Percentiles rank a stretch among this genome's conserved stretches.
Evolutionary conservation across 331 rosid genomes (phyloP).

Genomic region (Cydonia oblonga): DNA sequence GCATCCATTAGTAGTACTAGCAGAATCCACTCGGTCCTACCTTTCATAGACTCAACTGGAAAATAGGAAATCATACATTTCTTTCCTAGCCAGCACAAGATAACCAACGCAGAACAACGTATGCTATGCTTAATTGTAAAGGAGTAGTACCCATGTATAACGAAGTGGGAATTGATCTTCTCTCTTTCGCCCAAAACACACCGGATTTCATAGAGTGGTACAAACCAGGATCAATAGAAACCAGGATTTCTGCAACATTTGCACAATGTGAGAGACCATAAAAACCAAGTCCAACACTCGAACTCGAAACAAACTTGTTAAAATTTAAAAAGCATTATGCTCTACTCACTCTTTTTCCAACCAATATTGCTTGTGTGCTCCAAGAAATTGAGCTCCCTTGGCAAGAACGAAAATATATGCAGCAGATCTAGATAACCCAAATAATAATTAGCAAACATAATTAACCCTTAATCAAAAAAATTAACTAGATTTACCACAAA

Average conservation of each 20-base stretch:
- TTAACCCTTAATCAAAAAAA: neutral
- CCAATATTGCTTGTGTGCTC: slow-evolving; percentile 87
- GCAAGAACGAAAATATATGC: slow-evolving; percentile 80
- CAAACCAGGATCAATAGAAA: slow-evolving; percentile 73
- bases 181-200: slow-evolving; percentile 86
- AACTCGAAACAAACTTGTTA: neutral
- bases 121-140: neutral
- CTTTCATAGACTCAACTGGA: neutral
- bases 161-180: slow-evolving; percentile 70
- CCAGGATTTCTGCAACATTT: slow-evolving; percentile 45
- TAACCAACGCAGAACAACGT: neutral
- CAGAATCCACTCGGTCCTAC: neutral
- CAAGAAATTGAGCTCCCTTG: slow-evolving; percentile 71
- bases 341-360: slow-evolving; percentile 85
- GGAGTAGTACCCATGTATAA: slow-evolving; percentile 61
- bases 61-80: neutral
- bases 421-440: slow-evolving; percentile 50
- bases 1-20: neutral
- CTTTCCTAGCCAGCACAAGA: neutral
- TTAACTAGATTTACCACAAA: neutral
- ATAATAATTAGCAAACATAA: neutral
- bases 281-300: neutral
- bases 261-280: neutral
- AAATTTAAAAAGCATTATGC: neutral
- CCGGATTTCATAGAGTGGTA: slow-evolving; percentile 77